Evolutionary conservation across 2,329 filamentous ascomycete species (phyloP), one percentile per base, ranked within the genome.

Genomic region (Colletotrichum chlorophyti): DNA sequence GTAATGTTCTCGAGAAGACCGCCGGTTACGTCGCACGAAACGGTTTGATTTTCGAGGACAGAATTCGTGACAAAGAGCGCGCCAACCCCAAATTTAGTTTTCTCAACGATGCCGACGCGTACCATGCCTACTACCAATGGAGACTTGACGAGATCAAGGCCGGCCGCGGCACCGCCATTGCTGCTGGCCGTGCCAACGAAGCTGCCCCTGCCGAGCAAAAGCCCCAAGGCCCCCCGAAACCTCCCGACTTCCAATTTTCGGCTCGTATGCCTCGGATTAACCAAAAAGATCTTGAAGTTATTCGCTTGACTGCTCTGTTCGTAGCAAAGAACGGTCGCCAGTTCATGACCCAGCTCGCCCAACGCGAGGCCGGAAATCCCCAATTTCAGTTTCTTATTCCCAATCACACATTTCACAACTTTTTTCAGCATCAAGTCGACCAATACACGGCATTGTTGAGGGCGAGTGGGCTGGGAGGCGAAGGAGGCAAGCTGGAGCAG

Each of bases 231-330:
- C 94, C 94, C 7, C 87, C 89, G 38, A 87, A 93, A 69, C 95
- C 95, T 14, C 85, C 90, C 55, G 90, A 93, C 67, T 98, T 96
- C 70, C 86, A 91, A 65, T 99, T 97, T 78, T 97, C 92, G 53
- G 93, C 95, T 66, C 90, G 93, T 71, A 97, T 98, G 91, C 95
- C 95, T 57, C 94, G 93, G 65, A 97, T 99, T 77, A 97, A 90
- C 75, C 92, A 96, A 64, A 91, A 96, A 74, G 95, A 99, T 81
- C 78, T 98, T 63, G 86, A 89, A 65, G 81, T 88, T 46, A 81
- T 90, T 53, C 81, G 84, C 53, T 76, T 97, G 69, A 97, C 94
- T 31, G 95, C 95, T 17, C 80, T 96, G 23, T 97, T 95, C 74
- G 92, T 94, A 46, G 95, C 95, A 49, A 93, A 94, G 75, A 94